Evolutionary conservation across 73 alveolate genomes (phyloP).

Genomic region (Paramecium bursaria): DNA sequence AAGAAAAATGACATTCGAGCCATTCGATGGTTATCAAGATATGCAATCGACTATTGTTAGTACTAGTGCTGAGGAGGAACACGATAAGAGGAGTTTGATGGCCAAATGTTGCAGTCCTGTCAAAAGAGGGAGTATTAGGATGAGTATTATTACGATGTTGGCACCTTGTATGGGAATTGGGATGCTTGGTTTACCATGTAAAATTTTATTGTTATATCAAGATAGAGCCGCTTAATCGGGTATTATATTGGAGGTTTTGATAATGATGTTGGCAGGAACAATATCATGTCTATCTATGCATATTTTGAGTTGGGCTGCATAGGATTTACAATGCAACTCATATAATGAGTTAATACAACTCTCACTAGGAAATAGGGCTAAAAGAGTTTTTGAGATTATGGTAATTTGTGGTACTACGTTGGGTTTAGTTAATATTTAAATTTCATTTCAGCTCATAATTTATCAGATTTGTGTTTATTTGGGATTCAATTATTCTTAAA

Average conservation of each 20-base stretch:
- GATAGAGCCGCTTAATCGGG: slow-evolving; percentile 45
- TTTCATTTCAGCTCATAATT: slow-evolving; percentile 32
- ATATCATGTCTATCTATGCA: slow-evolving; percentile 56
- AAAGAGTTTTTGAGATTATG: slow-evolving; percentile 37
- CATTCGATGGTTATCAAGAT: too few species aligned
- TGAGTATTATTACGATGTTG: slow-evolving; percentile 32
- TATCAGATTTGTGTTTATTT: slow-evolving; percentile 5
- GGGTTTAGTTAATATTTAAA: not conserved
- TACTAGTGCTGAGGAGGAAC: too few species aligned
- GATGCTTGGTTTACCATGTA: slow-evolving; percentile 59
- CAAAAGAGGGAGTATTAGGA: slow-evolving; percentile 48
- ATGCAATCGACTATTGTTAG: too few species aligned
- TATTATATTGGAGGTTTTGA: not conserved
- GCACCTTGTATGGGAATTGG: slow-evolving; percentile 62
- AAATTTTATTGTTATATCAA: not conserved
- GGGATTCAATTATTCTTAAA: not conserved
- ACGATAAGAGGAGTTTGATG: too few species aligned
- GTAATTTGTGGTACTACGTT: slow-evolving; percentile 1
- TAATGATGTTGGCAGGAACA: slow-evolving; percentile 38
- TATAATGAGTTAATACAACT: slow-evolving; percentile 2
- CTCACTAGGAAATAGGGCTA: slow-evolving; percentile 27
- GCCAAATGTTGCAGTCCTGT: too few species aligned
- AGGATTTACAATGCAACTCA: slow-evolving; percentile 38
- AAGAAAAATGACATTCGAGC: too few species aligned
- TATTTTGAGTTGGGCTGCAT: slow-evolving; percentile 57